Base-by-base conservation (phyloP, 2,329 filamentous ascomycete genomes). In the Thelonectria discophora region DNA sequence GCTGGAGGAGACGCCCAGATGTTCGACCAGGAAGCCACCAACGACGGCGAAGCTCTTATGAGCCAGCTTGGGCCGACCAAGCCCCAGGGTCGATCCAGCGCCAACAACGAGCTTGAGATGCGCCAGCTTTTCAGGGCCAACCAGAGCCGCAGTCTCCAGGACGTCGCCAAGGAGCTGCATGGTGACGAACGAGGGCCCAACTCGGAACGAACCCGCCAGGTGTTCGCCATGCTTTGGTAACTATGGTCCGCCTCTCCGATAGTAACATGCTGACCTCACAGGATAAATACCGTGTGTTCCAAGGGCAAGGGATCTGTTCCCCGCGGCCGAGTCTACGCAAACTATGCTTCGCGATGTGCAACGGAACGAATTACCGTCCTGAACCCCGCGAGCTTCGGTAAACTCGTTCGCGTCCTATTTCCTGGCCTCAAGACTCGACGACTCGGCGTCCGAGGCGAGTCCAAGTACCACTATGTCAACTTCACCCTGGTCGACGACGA, bases 301-400 rank as follows among this genome's bases (percentile, higher is more conserved):
- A 87, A 87, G 64, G 90, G 90, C 45, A 92, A 92, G 74, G 90
- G 90, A 1, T 97, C 95, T 6, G 94, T 98, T 1, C 93, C 95
- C 7, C 86, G 95, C 70, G 95, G 95, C 66, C 86, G 94, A 61
- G 95, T 99, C 2, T 99, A 98, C 77, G 93, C 94, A 62, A 94
- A 94, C 75, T 99, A 99, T 76, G 95, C 94, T 49, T 93, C 92
- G 24, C 88, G 92, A 65, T 99, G 95, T 77, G 94, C 92, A 45
- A 96, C 90, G 5, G 94, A 98, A 74, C 88, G 94, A 73, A 96
- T 98, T 40, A 96, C 95, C 1, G 94, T 97, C 10, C 80, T 99
- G 59, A 99, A 99, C 73, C 95, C 95, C 43, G 95, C 95, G 10
- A 98, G 94, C 27, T 99, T 99, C 78, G 95, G 95, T 58, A 99